These are phyloP conservation scores for Phytophthora cactorum DNA, from an alignment of 352 stramenopile genomes.

Conservation along the genomic window DNA sequence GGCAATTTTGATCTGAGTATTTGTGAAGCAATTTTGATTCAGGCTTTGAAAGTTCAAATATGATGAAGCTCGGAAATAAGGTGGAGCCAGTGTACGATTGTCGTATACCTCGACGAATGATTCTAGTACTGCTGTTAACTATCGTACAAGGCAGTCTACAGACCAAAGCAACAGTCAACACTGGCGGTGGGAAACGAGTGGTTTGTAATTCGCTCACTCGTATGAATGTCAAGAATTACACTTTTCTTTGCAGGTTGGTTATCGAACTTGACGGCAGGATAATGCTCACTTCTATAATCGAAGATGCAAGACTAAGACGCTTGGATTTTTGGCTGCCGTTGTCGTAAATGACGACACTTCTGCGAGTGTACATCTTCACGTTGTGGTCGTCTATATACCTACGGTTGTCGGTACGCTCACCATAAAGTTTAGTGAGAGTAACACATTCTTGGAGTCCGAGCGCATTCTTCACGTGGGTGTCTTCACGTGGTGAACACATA, in stretches of 20 bases:
- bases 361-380: constrained; percentile 22
- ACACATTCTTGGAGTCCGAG: constrained; percentile 20
- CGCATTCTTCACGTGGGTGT: no score
- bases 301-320: constrained; percentile 16
- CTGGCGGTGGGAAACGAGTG: constrained; percentile 43
- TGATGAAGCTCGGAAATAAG: constrained; percentile 22
- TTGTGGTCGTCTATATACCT: constrained; percentile 28
- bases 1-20: constrained; percentile 29
- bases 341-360: background rate
- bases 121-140: background rate
- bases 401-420: constrained; percentile 20
- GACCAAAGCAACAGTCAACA: constrained; percentile 7
- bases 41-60: constrained; percentile 5
- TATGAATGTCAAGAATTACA: constrained; percentile 9
- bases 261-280: constrained; percentile 6
- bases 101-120: background rate
- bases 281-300: constrained; percentile 7
- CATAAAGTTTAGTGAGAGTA: constrained; percentile 24
- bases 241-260: constrained; percentile 16
- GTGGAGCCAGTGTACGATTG: constrained; percentile 24
- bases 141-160: constrained; percentile 22
- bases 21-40: constrained; percentile 18
- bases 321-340: constrained; percentile 26
- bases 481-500: constrained; percentile 28
- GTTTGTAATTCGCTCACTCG: constrained; percentile 19